These are phyloP conservation scores for Trametes sanguinea DNA, from an alignment of 768 basidiomycete species.

Conservation along the genomic window DNA sequence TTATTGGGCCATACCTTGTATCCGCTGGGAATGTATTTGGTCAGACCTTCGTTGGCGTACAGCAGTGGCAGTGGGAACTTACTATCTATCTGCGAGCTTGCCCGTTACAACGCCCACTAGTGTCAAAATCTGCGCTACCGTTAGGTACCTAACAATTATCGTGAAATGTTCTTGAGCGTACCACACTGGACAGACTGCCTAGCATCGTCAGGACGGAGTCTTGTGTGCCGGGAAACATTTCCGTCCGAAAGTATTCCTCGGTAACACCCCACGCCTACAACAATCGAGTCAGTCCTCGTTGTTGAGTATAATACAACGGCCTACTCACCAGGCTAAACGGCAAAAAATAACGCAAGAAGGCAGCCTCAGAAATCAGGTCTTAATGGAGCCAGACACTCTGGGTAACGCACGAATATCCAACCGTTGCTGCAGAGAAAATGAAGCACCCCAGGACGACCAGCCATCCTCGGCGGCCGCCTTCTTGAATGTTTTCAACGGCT, in stretches of 20 bases:
- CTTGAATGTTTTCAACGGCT: conserved; percentile 22
- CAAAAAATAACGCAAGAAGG: too few species aligned
- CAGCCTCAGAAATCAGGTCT: not conserved
- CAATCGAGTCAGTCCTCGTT: too few species aligned
- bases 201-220: conserved; percentile 25
- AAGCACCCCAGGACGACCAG: conserved; percentile 37
- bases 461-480: conserved; percentile 35
- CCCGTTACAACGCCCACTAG: conserved; percentile 33
- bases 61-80: conserved; percentile 11
- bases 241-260: conserved; percentile 35
- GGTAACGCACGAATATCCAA: conserved; percentile 31
- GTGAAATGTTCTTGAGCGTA: conserved; percentile 5
- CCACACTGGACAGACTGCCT: conserved; percentile 31
- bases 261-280: conserved; percentile 35
- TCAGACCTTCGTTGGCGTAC: not conserved
- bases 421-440: conserved; percentile 28
- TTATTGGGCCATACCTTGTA: conserved; percentile 15
- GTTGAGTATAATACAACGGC: too few species aligned
- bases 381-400: not conserved
- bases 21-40: conserved; percentile 10
- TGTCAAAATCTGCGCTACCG: conserved; percentile 30
- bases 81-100: conserved; percentile 37
- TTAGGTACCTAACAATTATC: not conserved
- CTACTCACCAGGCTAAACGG: conserved; percentile 1
- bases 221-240: conserved; percentile 25